Conservation (phyloP, 1,284 basidiomycete species). For the Apiotrichum laibachii region DNA sequence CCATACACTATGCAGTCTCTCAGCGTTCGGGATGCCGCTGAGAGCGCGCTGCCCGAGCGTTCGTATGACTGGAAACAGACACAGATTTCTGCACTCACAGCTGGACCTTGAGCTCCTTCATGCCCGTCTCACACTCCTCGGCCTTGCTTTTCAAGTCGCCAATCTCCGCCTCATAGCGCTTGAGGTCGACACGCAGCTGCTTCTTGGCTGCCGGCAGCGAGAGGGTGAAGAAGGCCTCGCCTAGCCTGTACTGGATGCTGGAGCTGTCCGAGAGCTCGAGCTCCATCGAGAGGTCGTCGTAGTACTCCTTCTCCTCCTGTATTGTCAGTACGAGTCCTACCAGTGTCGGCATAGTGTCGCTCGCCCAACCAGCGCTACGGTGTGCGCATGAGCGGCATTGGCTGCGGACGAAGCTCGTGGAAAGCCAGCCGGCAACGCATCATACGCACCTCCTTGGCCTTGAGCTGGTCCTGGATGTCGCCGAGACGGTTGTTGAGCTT, state of each 20-base stretch:
- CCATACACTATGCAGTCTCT: too few species aligned
- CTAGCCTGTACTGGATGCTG: constrained; percentile 83
- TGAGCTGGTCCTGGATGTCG: constrained; percentile 69
- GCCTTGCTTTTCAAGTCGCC: constrained; percentile 58
- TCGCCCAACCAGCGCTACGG: too few species aligned
- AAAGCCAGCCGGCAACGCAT: not conserved
- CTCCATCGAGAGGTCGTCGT: constrained; percentile 83
- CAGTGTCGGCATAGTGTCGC: too few species aligned
- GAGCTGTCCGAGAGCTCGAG: constrained; percentile 82
- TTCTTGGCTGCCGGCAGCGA: constrained; percentile 67
- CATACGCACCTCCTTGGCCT: constrained; percentile 63
- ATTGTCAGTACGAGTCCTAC: not conserved
- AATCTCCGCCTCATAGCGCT: constrained; percentile 61
- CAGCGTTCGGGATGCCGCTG: too few species aligned
- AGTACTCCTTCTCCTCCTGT: constrained; percentile 86
- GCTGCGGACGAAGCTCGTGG: not conserved
- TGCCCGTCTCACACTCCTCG: constrained; percentile 73
- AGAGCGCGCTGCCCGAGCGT: too few species aligned
- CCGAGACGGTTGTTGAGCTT: constrained; percentile 79
- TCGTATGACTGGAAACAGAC: too few species aligned
- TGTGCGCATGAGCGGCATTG: too few species aligned
- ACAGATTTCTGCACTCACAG: constrained; percentile 52
- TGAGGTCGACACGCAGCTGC: constrained; percentile 70
- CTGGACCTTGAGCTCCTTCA: constrained; percentile 83
- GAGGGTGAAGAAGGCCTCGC: constrained; percentile 83